Evolutionary conservation across 108 stramenopile species (phyloP), one percentile per base, ranked within the genome.

Genomic region (Cyclotella distinguenda): DNA sequence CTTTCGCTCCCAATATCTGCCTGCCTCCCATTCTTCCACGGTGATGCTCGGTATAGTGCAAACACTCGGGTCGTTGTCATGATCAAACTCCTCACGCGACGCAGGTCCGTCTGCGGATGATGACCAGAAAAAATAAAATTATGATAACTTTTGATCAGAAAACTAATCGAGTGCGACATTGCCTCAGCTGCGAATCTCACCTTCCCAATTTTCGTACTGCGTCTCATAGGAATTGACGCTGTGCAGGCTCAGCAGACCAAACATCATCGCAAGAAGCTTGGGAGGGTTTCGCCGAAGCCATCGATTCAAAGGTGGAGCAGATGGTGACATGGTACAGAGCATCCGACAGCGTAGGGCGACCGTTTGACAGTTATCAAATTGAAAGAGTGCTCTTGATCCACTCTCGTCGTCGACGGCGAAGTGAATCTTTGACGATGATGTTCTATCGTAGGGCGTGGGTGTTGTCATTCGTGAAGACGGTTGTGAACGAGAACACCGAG

Each of bases 11-110:
- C 75, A 77, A 56, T 68, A 64, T 27, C 51, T 23, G 0, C 52
- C 54, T 0, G 55, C 54, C 13, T 77, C 75, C 75, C 75, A 77
- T 34, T 77, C 75, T 26, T 68, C 67, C 1, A 68, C 75, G 7
- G 75, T 64, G 0, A 77, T 21, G 1, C 46, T 33, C 12, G 42
- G 66, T 4, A 77, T 15, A 10, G 67, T 51, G 47, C 75, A 77
- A 0, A 77, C 55, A 19, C 39, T 39, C n/a, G 66, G 66, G 19
- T 54, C 67, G 43, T 77, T 68, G 54, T 68, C 60, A 46, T 75
- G 75, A 34, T 63, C 66, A 33, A 77, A 77, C 35, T 77, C 75
- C 22, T 68, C 62, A 15, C 48, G 47, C 3, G 75, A 75, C 3
- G 74, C 59, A 8, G 75, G 75, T 19, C 39, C 75, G 28, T 68